phyloP scores from a whole-genome alignment of 441 rosid genomes.

The Gossypium gossypioides region DNA sequence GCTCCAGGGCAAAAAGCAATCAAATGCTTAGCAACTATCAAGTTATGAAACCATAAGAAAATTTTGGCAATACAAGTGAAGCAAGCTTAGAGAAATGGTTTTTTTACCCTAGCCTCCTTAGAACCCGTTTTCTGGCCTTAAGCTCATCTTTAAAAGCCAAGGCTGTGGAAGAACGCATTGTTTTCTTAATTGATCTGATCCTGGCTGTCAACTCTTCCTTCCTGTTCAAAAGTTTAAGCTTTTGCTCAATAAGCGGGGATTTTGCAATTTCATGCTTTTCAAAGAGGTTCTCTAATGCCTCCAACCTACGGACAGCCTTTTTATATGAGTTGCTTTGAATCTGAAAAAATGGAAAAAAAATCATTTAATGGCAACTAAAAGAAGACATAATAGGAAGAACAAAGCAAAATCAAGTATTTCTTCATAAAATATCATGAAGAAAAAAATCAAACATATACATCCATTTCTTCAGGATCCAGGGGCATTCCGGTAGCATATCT shows the following conservation, averaged over 20 bases:
- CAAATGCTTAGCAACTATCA: not conserved
- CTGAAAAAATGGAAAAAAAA: slow-evolving; percentile 28
- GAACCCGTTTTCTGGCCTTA: slow-evolving; percentile 87
- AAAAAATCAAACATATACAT: slow-evolving; percentile 33
- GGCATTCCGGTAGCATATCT: slow-evolving; percentile 73
- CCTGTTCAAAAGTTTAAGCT: slow-evolving; percentile 61
- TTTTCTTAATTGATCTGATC: slow-evolving; percentile 71
- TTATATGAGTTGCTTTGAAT: slow-evolving; percentile 66
- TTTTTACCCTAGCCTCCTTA: slow-evolving; percentile 75
- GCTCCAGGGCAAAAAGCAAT: not conserved
- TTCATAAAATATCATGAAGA: not conserved
- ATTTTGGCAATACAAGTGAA: not conserved
- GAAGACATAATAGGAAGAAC: not conserved
- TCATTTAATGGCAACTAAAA: slow-evolving; percentile 8
- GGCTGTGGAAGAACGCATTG: slow-evolving; percentile 59
- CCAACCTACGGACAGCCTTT: slow-evolving; percentile 68
- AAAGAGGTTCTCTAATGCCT: slow-evolving; percentile 78
- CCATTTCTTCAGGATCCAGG: slow-evolving; percentile 71
- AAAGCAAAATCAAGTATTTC: not conserved
- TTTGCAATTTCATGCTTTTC: slow-evolving; percentile 78
- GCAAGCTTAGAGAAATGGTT: not conserved
- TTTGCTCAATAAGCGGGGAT: slow-evolving; percentile 75
- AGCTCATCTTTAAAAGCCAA: slow-evolving; percentile 97
- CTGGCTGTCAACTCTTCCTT: slow-evolving; percentile 71
- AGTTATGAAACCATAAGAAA: slow-evolving; percentile 1